phyloP scores from a whole-genome alignment of 2,329 filamentous ascomycete species.

The Aspergillus fructus region DNA sequence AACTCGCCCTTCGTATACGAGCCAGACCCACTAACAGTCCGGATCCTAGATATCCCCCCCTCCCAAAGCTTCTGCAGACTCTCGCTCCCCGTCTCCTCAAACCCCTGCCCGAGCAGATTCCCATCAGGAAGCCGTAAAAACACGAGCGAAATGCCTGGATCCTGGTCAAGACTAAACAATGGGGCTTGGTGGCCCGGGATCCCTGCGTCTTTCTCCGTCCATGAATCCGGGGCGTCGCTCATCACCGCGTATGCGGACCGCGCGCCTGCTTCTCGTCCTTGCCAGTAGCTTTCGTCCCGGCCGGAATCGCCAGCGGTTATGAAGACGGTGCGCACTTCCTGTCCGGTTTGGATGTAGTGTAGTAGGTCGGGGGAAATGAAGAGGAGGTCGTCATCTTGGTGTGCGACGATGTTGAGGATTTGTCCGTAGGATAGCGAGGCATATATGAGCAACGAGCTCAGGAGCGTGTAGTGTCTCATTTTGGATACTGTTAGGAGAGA shows the following conservation, averaged over 20 bases:
- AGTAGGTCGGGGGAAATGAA: conserved; percentile 19
- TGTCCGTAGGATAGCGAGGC: background rate
- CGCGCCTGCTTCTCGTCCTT: conserved; percentile 12
- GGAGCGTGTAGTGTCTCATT: background rate
- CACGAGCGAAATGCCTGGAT: conserved; percentile 12
- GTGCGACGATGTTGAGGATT: conserved; percentile 21
- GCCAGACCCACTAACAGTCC: conserved; percentile 4
- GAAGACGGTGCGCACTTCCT: conserved; percentile 17
- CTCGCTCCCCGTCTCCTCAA: background rate
- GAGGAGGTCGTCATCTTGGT: conserved; percentile 22
- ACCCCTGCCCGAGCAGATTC: conserved; percentile 14
- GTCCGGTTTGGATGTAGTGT: conserved; percentile 12
- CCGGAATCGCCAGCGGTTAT: conserved; percentile 22
- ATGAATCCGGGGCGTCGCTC: conserved; percentile 9
- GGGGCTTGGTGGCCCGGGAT: conserved; percentile 9
- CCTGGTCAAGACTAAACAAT: conserved; percentile 9
- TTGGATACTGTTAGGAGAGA: background rate
- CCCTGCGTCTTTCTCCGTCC: conserved; percentile 13
- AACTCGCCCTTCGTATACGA: conserved; percentile 13
- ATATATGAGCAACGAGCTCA: background rate
- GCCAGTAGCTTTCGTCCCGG: conserved; percentile 14
- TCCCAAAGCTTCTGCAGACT: conserved; percentile 19
- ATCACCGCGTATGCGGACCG: conserved; percentile 17
- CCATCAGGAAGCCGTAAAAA: conserved; percentile 19
- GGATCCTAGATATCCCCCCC: conserved; percentile 7